phyloP scores from a whole-genome alignment of 129 eudicot genomes.

The Saussurea involucrata region DNA sequence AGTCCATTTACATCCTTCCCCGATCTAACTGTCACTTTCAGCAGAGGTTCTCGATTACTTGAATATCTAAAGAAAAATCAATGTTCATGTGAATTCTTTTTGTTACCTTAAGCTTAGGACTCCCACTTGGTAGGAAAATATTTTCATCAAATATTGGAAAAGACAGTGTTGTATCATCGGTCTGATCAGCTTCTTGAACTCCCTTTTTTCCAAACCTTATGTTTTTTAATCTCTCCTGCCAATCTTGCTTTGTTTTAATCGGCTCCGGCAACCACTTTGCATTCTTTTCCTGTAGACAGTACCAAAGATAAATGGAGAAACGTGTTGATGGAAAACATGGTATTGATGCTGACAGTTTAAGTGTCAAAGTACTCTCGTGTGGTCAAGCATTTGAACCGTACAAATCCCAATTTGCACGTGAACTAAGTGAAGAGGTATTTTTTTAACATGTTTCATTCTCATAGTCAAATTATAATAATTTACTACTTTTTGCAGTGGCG shows the following conservation, averaged over 20 bases:
- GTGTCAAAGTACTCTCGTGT: not conserved
- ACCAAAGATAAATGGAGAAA: conserved; percentile 17
- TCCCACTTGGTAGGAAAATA: conserved; percentile 38
- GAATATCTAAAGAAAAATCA: too few species aligned
- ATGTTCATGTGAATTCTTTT: too few species aligned
- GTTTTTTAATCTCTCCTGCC: too few species aligned
- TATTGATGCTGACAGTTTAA: too few species aligned
- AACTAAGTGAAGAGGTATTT: not conserved
- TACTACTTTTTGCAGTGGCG: too few species aligned
- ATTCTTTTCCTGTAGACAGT: conserved; percentile 34
- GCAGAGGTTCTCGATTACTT: too few species aligned
- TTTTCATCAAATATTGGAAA: conserved; percentile 61
- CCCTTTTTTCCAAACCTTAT: conserved; percentile 71
- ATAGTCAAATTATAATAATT: too few species aligned
- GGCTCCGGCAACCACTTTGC: conserved; percentile 62
- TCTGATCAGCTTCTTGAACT: conserved; percentile 52
- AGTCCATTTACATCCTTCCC: too few species aligned
- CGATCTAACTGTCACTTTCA: too few species aligned
- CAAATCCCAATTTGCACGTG: not conserved
- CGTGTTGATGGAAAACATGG: too few species aligned
- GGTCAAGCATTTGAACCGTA: not conserved
- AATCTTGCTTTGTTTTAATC: conserved; percentile 70
- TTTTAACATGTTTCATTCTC: too few species aligned
- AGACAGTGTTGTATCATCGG: conserved; percentile 56
- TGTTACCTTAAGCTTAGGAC: too few species aligned